Conservation (phyloP, 106 monocot genomes). For the Dendrobium nobile region DNA sequence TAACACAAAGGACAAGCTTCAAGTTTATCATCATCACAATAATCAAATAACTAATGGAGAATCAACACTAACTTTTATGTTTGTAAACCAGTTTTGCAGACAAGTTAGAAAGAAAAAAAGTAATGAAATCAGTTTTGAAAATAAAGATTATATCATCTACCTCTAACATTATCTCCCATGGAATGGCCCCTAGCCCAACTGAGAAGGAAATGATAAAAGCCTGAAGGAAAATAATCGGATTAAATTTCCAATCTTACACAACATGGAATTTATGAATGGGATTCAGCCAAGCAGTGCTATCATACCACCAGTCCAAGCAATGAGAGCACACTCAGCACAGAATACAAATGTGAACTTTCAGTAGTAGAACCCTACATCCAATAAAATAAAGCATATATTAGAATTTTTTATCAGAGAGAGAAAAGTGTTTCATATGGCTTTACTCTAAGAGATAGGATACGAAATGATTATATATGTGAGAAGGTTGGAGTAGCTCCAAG, state of each 20-base stretch:
- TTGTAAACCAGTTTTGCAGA: neutral
- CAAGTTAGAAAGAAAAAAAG: neutral
- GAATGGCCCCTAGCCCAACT: slow-evolving; percentile 85
- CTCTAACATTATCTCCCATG: slow-evolving; percentile 98
- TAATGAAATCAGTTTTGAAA: neutral
- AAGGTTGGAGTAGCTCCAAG: no score
- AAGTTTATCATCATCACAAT: no score
- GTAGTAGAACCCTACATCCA: slow-evolving; percentile 38
- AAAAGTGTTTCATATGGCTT: no score
- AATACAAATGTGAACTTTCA: slow-evolving; percentile 39
- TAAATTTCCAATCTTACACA: neutral
- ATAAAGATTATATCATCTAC: slow-evolving; percentile 20
- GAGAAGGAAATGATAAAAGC: slow-evolving; percentile 71
- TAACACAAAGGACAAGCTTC: no score
- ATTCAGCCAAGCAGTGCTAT: neutral
- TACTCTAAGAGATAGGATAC: no score
- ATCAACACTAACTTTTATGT: neutral
- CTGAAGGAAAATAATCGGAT: slow-evolving; percentile 29
- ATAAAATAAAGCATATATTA: slow-evolving; percentile 11
- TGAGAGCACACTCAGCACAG: slow-evolving; percentile 54
- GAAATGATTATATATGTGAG: no score
- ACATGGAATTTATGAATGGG: no score
- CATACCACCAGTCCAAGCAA: slow-evolving; percentile 2
- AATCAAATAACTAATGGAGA: neutral
- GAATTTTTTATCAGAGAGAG: no score